Base-by-base conservation (phyloP, 306 rosid genomes). In the Vigna mungo region DNA sequence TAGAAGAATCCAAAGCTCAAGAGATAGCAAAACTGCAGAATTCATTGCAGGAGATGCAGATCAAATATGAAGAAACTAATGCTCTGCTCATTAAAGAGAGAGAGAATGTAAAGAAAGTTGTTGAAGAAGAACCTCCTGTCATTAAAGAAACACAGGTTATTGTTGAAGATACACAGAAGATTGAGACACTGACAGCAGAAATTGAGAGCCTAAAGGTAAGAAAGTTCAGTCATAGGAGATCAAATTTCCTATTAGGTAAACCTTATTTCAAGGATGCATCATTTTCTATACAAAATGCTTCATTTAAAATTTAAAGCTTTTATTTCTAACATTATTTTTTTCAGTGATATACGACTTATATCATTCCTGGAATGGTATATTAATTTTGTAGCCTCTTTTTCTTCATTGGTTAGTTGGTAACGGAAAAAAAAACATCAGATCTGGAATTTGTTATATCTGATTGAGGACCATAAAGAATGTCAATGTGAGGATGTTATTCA, bases 1-100 rank as follows among this genome's bases (percentile, higher is more conserved):
- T 93, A 59, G 96, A 86, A 83, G 97, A 90, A 86, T 88, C 89
- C 41, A 93, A 89, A 84, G 90, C 85, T 32, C 91, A 89, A 71
- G 97, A 93, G 88, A 74, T 89, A 47, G 81, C 90, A 62, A 93
- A 89, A 85, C 67, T 93, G 84, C 90, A 87, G 89, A 86, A 80
- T 71, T 83, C 89, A 11, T 77, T 90, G 76, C 94, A 89, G 85
- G 97, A 85, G 84, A 80, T 87, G 91, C 91, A 89, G 85, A 75
- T 52, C 74, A 89, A 89, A 83, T 44, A 84, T 69, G 94, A 93
- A 11, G 97, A 90, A 78, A 71, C 92, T 81, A 89, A 85, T 80
- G 91, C 89, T 80, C 58, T 85, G 71, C 84, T 90, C 61, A 62
- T 61, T 71, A 86, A 85, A 86, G 97, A 93, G 81, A 81, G 88